These are phyloP conservation scores for Podospora sp. DNA, from an alignment of 495 filamentous ascomycete species.

Conservation along the genomic window DNA sequence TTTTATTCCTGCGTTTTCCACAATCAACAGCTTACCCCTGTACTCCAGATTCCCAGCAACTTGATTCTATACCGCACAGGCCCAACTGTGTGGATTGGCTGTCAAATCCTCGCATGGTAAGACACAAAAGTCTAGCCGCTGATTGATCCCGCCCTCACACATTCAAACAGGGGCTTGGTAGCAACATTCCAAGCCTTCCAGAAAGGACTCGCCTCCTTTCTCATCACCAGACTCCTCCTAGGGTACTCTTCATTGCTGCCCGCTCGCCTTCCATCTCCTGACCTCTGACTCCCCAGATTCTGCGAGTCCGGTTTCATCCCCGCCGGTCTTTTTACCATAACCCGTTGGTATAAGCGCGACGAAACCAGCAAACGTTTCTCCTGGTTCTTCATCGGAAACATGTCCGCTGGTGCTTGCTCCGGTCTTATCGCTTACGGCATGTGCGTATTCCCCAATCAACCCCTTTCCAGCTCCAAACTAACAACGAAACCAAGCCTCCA, in stretches of 20 bases:
- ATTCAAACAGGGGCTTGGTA: slow-evolving; percentile 47
- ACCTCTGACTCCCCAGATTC: slow-evolving; percentile 16
- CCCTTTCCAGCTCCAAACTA: neutral
- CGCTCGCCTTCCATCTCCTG: neutral
- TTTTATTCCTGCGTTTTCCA: neutral
- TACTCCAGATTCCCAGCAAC: slow-evolving; percentile 53
- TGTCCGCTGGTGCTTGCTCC: slow-evolving; percentile 40
- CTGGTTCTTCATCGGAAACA: slow-evolving; percentile 57
- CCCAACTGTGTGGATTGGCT: slow-evolving; percentile 56
- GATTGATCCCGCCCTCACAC: neutral
- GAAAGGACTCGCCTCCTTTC: slow-evolving; percentile 51
- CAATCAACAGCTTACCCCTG: neutral
- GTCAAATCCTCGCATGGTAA: slow-evolving; percentile 58
- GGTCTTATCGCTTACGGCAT: slow-evolving; percentile 36
- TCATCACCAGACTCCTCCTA: slow-evolving; percentile 56
- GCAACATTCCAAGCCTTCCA: slow-evolving; percentile 63
- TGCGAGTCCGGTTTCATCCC: slow-evolving; percentile 64
- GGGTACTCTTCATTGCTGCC: slow-evolving; percentile 36
- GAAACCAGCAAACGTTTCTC: slow-evolving; percentile 59
- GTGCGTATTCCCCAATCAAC: slow-evolving; percentile 10
- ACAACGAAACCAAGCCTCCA: slow-evolving; percentile 23
- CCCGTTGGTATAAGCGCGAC: slow-evolving; percentile 61
- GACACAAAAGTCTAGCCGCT: neutral
- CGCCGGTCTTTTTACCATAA: slow-evolving; percentile 59
- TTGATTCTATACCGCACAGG: slow-evolving; percentile 58